phyloP scores from a whole-genome alignment of 148 eudicot genomes.

The Camellia sinensis region DNA sequence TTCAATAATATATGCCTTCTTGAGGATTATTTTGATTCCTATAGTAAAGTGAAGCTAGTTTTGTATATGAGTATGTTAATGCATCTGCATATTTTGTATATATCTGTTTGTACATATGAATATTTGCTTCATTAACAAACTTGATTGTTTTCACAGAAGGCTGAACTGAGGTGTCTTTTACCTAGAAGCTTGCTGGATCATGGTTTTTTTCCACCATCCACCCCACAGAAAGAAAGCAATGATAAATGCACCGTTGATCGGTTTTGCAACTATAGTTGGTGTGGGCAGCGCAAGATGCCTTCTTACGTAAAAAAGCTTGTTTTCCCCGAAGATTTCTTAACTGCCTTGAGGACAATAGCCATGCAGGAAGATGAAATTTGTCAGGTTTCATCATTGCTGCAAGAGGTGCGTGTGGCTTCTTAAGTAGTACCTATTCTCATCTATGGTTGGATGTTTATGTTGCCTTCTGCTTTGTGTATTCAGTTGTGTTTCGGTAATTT shows the following conservation, averaged over 20 bases:
- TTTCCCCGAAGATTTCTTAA: too few species aligned
- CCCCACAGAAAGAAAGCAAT: constrained; percentile 28
- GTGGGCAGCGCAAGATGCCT: constrained; percentile 82
- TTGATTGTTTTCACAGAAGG: constrained; percentile 50
- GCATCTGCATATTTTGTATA: neutral
- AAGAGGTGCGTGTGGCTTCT: too few species aligned
- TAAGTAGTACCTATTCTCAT: too few species aligned
- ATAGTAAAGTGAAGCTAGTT: neutral
- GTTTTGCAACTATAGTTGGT: constrained; percentile 65
- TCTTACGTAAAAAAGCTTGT: constrained; percentile 22
- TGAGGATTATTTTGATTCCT: neutral
- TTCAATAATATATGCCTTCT: too few species aligned
- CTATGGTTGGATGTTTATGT: too few species aligned
- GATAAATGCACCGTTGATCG: constrained; percentile 20
- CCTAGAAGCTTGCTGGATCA: constrained; percentile 52
- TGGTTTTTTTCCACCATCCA: constrained; percentile 56
- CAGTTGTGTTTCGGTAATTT: too few species aligned
- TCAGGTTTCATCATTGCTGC: too few species aligned
- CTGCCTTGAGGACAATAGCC: too few species aligned
- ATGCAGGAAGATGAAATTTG: too few species aligned
- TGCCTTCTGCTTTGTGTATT: too few species aligned
- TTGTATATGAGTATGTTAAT: neutral
- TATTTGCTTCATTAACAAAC: constrained; percentile 15
- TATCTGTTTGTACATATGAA: neutral
- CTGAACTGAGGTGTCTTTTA: constrained; percentile 61